phyloP scores from a whole-genome alignment of 805 yeast genomes.

The Candida silvicultrix region DNA sequence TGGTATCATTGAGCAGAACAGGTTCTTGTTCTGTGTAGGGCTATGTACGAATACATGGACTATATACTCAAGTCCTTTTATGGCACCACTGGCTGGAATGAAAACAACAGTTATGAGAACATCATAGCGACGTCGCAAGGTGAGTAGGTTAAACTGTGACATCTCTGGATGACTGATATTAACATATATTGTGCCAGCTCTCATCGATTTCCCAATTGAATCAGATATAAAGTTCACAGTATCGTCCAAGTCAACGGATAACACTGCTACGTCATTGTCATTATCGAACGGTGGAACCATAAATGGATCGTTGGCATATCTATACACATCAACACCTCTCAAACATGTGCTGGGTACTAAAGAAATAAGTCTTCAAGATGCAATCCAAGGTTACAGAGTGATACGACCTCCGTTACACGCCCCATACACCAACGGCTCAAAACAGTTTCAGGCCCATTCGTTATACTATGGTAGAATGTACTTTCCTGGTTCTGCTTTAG shows the following conservation, averaged over 20 bases:
- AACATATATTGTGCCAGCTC: slow-evolving; percentile 16
- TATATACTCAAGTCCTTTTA: slow-evolving; percentile 71
- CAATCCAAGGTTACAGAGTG: slow-evolving; percentile 60
- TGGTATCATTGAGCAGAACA: too few species aligned
- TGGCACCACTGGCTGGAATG: slow-evolving; percentile 68
- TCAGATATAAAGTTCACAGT: slow-evolving; percentile 57
- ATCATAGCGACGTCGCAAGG: slow-evolving; percentile 61
- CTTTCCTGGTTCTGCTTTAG: slow-evolving; percentile 80
- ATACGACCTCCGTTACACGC: slow-evolving; percentile 36
- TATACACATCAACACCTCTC: slow-evolving; percentile 62
- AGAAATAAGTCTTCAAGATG: slow-evolving; percentile 54
- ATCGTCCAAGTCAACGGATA: slow-evolving; percentile 61
- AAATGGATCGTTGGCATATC: slow-evolving; percentile 78
- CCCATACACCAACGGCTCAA: not conserved
- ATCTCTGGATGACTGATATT: not conserved
- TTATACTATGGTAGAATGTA: slow-evolving; percentile 81
- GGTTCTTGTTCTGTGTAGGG: too few species aligned
- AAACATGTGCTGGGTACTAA: slow-evolving; percentile 43
- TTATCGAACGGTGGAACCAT: slow-evolving; percentile 58
- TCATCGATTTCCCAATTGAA: slow-evolving; percentile 73
- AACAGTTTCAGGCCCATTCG: slow-evolving; percentile 25
- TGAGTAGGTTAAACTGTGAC: too few species aligned
- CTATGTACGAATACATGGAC: slow-evolving; percentile 83
- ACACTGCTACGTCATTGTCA: slow-evolving; percentile 68
- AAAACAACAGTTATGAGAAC: slow-evolving; percentile 70